Conservation (phyloP, 768 basidiomycete genomes). For the Cystobasidium onofrii region DNA sequence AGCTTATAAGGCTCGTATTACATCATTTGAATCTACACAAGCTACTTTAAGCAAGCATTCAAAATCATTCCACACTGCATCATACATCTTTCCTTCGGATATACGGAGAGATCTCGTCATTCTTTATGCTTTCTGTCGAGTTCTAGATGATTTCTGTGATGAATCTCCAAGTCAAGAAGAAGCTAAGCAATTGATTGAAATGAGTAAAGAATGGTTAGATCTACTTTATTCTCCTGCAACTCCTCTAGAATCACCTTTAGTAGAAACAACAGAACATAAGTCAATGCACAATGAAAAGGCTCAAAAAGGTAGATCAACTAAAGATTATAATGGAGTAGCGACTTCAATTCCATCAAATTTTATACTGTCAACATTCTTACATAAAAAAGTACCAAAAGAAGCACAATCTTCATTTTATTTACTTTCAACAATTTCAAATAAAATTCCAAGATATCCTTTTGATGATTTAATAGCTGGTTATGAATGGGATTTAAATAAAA, state of each 20-base stretch:
- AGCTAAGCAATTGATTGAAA: conserved; percentile 9
- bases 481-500: conserved; percentile 18
- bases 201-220: conserved; percentile 28
- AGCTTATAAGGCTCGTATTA: conserved; percentile 15
- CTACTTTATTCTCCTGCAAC: conserved; percentile 15
- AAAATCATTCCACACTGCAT: conserved; percentile 25
- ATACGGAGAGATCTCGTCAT: conserved; percentile 26
- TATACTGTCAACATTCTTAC: conserved; percentile 18
- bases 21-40: conserved; percentile 20
- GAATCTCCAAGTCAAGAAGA: conserved; percentile 10
- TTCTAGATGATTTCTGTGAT: conserved; percentile 30
- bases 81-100: conserved; percentile 21
- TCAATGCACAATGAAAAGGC: neutral
- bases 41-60: conserved; percentile 6
- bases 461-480: conserved; percentile 28
- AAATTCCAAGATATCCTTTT: conserved; percentile 25
- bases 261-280: neutral
- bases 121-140: conserved; percentile 30
- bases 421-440: conserved; percentile 12
- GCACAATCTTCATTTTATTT: conserved; percentile 26
- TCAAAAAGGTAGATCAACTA: neutral
- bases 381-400: conserved; percentile 19
- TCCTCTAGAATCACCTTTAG: neutral
- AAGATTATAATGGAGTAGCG: neutral
- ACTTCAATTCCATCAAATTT: conserved; percentile 14